A percentile compares a stretch with the other conserved stretches of the same genome.
Evolutionary conservation across 2,329 filamentous ascomycete species (phyloP).

Genomic region (Stagonosporopsis chrysanthemi): DNA sequence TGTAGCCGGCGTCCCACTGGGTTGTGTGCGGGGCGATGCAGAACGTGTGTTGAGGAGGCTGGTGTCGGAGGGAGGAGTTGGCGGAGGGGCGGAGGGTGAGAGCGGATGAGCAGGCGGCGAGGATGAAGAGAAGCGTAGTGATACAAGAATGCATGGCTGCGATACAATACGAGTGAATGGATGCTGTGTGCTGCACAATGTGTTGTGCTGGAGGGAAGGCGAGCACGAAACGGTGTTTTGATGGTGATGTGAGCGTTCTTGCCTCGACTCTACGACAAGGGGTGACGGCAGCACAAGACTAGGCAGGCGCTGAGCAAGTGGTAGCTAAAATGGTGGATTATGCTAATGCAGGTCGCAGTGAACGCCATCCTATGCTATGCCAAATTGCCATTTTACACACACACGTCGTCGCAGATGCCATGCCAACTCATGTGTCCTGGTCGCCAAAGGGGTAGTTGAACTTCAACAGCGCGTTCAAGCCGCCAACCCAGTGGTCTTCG

Average conservation of each 20-base stretch:
- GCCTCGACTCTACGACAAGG: no score
- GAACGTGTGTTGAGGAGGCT: not conserved
- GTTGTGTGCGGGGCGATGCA: not conserved
- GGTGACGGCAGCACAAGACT: no score
- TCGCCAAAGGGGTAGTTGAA: conserved; percentile 96
- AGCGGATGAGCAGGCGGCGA: conserved; percentile 2
- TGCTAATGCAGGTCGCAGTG: no score
- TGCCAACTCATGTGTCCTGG: conserved; percentile 35
- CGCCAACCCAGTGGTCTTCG: conserved; percentile 96
- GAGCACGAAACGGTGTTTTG: not conserved
- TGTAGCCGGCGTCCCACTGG: not conserved
- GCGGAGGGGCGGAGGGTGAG: not conserved
- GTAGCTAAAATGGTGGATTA: no score
- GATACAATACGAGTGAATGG: conserved; percentile 6
- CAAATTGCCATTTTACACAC: not conserved
- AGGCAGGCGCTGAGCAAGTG: no score
- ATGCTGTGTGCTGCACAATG: not conserved
- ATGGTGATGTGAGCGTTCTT: not conserved
- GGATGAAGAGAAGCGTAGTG: conserved; percentile 2
- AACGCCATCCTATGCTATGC: conserved; percentile 11
- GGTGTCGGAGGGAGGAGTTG: not conserved
- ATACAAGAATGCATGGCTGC: conserved; percentile 11
- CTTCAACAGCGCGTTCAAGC: conserved; percentile 89
- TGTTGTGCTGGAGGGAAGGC: not conserved
- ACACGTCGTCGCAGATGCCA: no score